Evolutionary conservation across 2,329 filamentous ascomycete species (phyloP), one percentile per base, ranked within the genome.

Genomic region (Paecilomyces fulvus): DNA sequence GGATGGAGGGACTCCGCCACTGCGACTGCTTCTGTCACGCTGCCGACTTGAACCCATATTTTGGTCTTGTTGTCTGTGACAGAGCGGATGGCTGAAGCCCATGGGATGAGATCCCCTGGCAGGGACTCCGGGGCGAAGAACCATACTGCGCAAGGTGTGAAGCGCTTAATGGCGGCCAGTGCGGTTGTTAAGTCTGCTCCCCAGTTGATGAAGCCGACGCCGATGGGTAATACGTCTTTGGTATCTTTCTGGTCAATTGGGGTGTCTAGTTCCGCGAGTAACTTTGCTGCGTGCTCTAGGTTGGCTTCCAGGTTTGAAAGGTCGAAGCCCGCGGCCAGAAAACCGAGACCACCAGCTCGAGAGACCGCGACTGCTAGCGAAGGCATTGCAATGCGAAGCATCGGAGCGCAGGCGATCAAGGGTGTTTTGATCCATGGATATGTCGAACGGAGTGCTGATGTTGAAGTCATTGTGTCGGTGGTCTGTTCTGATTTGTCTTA

Each of bases 381-480:
- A 59, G 67, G 79, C 65, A 69, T 78, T 62, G 79, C 75, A 55
- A 89, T 82, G 33, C 84, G 76, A 50, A 85, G 81, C 87, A 91
- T 90, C 0, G 88, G 88, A 1, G 85, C 87, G 37, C 78, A 76
- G 50, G 80, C 75, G 30, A 90, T 77, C 20, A 88, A 70, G 5
- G 85, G 84, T 1, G 71, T 63, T 33, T 75, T 69, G 7, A 76
- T 79, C 83, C 84, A 87, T 60, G 83, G 81, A 64, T 85, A 85
- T 59, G 74, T 70, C 17, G 59, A 53, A 51, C 14, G 48, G 5
- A 49, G 48, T 49, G 21, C 21, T 12, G 48, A 49, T 49, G 12
- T 7, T 28, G 25, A 49, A 12, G 48, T 14, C 48, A 49, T 49
- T 14, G 3, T 49, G 48, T 21, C 12, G 3, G 12, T 5, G 5